Conservation (phyloP, 2,329 filamentous ascomycete genomes). For the Harringtonia lauricola region DNA sequence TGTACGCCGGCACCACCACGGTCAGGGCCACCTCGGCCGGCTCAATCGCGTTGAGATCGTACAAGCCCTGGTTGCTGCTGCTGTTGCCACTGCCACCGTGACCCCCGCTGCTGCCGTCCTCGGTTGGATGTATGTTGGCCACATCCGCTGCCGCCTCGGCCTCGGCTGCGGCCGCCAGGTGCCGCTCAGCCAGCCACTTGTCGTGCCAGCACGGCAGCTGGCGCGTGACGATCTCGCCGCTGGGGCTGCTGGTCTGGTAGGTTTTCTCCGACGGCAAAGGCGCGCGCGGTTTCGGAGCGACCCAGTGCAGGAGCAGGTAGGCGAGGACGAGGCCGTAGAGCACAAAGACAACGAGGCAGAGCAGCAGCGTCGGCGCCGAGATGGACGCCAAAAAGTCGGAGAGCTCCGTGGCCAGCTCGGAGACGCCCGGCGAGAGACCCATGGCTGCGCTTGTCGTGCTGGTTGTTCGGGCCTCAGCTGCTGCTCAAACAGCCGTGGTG, state of each 20-base stretch:
- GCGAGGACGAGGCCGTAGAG: conserved; percentile 17
- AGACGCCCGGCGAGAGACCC: conserved; percentile 1
- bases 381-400: conserved; percentile 2
- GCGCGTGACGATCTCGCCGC: conserved; percentile 35
- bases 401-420: conserved; percentile 2
- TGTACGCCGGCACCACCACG: conserved; percentile 90
- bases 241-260: conserved; percentile 64
- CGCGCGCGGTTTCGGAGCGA: conserved; percentile 71
- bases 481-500: not conserved
- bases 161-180: conserved; percentile 25
- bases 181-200: conserved; percentile 53
- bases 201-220: conserved; percentile 85
- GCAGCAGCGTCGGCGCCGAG: conserved; percentile 9
- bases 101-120: not conserved
- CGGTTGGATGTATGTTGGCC: too few species aligned
- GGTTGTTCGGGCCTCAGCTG: not conserved
- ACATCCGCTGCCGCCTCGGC: not conserved
- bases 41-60: conserved; percentile 51
- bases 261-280: conserved; percentile 70
- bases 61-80: conserved; percentile 11
- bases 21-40: conserved; percentile 75
- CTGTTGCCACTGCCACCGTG: too few species aligned
- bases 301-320: conserved; percentile 57
- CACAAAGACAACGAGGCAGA: conserved; percentile 4
- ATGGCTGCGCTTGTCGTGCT: not conserved